Percentiles rank a stretch among this genome's conserved stretches.
phyloP scores from a whole-genome alignment of 2,329 filamentous ascomycete species.

The Fusarium algeriense region DNA sequence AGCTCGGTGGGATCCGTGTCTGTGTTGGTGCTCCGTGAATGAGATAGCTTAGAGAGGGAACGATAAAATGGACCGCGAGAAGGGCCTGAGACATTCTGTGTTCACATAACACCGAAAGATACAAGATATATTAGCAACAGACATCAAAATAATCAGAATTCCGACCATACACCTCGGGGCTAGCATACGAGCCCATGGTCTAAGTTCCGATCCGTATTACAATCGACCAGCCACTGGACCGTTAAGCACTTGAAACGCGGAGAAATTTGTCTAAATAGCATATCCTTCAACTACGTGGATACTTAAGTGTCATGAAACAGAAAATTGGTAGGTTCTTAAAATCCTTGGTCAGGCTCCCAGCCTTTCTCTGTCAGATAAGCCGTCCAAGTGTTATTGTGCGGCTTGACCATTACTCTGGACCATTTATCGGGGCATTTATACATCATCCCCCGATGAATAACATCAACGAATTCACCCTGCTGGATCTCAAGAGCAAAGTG shows the following conservation, averaged over 20 bases:
- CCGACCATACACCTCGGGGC: neutral
- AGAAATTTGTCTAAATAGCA: no score
- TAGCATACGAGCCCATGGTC: neutral
- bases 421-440: neutral
- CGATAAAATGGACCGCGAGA: neutral
- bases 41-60: no score
- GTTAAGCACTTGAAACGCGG: neutral
- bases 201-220: neutral
- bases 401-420: neutral
- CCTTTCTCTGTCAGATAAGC: constrained; percentile 11
- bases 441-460: neutral
- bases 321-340: neutral
- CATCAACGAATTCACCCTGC: neutral
- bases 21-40: neutral
- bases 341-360: neutral
- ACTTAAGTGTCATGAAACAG: no score
- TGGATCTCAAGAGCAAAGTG: constrained; percentile 6
- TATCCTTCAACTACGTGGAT: no score
- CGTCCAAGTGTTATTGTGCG: constrained; percentile 15
- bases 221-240: neutral
- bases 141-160: no score
- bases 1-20: neutral
- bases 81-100: neutral
- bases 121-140: neutral
- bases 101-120: neutral